Evolutionary conservation across 1,284 basidiomycete genomes (phyloP).

Genomic region (Cystodermella granulosa): DNA sequence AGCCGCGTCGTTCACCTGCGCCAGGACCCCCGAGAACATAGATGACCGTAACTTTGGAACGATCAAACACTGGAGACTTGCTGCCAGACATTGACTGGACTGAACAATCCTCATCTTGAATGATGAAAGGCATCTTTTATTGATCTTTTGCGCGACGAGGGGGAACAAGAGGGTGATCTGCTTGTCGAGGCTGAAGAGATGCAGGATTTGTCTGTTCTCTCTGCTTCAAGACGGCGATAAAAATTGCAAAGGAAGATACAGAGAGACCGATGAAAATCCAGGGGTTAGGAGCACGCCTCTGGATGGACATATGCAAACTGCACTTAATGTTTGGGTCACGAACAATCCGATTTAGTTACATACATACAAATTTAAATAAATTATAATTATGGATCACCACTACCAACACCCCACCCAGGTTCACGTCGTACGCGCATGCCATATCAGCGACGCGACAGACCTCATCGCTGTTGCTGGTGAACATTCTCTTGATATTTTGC

Average conservation of each 20-base stretch:
- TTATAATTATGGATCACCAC: slow-evolving; percentile 49
- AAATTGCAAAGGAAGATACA: slow-evolving; percentile 52
- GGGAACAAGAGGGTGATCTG: slow-evolving; percentile 62
- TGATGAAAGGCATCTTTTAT: slow-evolving; percentile 39
- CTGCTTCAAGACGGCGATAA: slow-evolving; percentile 51
- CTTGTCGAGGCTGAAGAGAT: slow-evolving; percentile 57
- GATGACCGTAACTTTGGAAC: slow-evolving; percentile 77
- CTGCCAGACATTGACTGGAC: too few relatives aligned
- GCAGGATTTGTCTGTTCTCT: slow-evolving; percentile 58
- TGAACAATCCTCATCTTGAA: too few relatives aligned
- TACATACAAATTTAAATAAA: slow-evolving; percentile 6
- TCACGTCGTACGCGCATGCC: slow-evolving; percentile 57
- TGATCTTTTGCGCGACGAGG: slow-evolving; percentile 46
- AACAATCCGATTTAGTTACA: slow-evolving; percentile 26
- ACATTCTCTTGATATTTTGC: slow-evolving; percentile 64
- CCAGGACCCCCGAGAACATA: slow-evolving; percentile 98
- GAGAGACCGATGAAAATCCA: slow-evolving; percentile 55
- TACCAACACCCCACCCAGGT: slow-evolving; percentile 57
- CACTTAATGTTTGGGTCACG: too few relatives aligned
- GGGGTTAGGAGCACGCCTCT: slow-evolving; percentile 53
- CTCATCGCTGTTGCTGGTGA: slow-evolving; percentile 67
- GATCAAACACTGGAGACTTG: slow-evolving; percentile 58
- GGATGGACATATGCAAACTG: background rate
- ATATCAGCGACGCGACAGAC: slow-evolving; percentile 59
- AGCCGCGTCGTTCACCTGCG: slow-evolving; percentile 66